Evolutionary conservation across 1,139 yeast genomes (phyloP).

Genomic region (Chernovozyma aurita): DNA sequence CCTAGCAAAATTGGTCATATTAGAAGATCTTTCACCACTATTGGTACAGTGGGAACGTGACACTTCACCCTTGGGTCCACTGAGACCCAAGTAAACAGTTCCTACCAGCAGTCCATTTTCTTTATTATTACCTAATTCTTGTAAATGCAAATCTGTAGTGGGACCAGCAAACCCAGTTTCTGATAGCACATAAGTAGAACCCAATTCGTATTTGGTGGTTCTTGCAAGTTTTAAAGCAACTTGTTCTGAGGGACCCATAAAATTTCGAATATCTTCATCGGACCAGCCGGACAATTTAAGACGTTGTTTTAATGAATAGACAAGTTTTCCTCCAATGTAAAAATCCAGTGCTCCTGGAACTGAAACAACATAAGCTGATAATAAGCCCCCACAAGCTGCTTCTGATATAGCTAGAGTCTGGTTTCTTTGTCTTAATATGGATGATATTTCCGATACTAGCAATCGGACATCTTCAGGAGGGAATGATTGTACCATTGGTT

Average conservation of each 20-base stretch:
- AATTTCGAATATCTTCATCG: conserved; percentile 59
- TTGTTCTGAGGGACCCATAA: conserved; percentile 77
- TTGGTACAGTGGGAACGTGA: conserved; percentile 48
- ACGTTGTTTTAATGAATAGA: conserved; percentile 72
- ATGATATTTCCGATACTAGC: conserved; percentile 55
- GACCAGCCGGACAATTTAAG: conserved; percentile 77
- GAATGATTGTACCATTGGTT: conserved; percentile 25
- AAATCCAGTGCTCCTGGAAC: conserved; percentile 83
- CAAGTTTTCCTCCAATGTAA: conserved; percentile 79
- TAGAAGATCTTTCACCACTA: conserved; percentile 47
- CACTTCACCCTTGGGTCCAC: conserved; percentile 60
- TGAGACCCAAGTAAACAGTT: conserved; percentile 64
- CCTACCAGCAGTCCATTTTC: conserved; percentile 43
- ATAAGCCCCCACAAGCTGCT: conserved; percentile 86
- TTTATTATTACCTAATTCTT: conserved; percentile 11
- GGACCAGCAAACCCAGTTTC: conserved; percentile 93
- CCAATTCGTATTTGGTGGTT: conserved; percentile 73
- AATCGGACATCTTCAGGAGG: conserved; percentile 55
- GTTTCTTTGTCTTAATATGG: conserved; percentile 43
- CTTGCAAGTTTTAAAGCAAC: conserved; percentile 77
- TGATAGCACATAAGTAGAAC: conserved; percentile 74
- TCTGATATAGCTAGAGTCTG: conserved; percentile 78
- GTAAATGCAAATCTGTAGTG: conserved; percentile 40
- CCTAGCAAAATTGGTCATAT: conserved; percentile 73
- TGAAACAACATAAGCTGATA: conserved; percentile 74